These are phyloP conservation scores for Hemisphaericaspora nanyangensis DNA, from an alignment of 805 yeast species.

Conservation along the genomic window DNA sequence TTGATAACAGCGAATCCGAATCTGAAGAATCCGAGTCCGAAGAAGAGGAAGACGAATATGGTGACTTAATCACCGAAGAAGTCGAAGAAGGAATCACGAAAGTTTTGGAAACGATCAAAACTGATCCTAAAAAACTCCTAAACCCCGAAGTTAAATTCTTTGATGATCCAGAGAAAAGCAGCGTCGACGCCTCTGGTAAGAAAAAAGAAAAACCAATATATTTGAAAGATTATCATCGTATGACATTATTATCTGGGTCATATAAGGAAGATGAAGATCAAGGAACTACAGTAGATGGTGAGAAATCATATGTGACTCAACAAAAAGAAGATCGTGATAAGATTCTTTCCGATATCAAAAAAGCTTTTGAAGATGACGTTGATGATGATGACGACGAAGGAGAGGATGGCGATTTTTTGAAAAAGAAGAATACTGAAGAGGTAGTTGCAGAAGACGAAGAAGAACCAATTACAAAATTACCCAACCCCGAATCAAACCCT, in stretches of 20 bases:
- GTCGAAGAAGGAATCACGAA: conserved; percentile 75
- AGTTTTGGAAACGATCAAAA: conserved; percentile 67
- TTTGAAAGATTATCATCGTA: conserved; percentile 89
- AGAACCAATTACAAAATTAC: conserved; percentile 36
- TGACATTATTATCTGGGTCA: conserved; percentile 68
- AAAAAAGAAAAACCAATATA: conserved; percentile 59
- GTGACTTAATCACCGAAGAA: conserved; percentile 81
- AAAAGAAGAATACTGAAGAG: conserved; percentile 60
- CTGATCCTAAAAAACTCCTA: conserved; percentile 60
- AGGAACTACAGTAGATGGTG: conserved; percentile 43
- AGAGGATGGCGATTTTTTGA: conserved; percentile 47
- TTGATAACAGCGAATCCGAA: not conserved
- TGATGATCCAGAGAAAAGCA: conserved; percentile 50
- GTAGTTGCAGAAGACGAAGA: conserved; percentile 21
- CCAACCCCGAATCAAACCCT: conserved; percentile 55
- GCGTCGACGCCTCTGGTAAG: conserved; percentile 8
- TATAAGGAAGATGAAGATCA: conserved; percentile 47
- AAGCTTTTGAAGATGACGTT: conserved; percentile 50
- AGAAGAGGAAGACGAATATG: conserved; percentile 89
- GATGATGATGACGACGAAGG: conserved; percentile 44
- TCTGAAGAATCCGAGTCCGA: conserved; percentile 30
- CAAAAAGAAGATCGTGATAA: conserved; percentile 72
- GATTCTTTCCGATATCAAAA: conserved; percentile 73
- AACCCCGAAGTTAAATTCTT: conserved; percentile 74
- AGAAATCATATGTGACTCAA: conserved; percentile 69